These are phyloP conservation scores for Salix arbutifolia DNA, from an alignment of 345 rosid genomes.

Conservation along the genomic window DNA sequence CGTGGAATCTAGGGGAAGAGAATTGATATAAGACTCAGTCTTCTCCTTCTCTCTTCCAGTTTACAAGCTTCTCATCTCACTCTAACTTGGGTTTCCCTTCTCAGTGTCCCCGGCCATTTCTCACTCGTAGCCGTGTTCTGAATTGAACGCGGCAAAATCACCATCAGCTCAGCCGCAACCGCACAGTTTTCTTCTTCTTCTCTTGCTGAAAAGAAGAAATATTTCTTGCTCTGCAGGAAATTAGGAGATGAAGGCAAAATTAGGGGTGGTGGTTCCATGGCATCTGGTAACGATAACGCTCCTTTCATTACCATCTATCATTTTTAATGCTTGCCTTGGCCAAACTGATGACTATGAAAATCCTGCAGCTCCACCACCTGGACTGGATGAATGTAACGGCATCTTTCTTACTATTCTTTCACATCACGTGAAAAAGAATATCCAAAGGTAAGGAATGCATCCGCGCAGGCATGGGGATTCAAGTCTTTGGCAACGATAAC, in stretches of 20 bases:
- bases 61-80: slow-evolving; percentile 19
- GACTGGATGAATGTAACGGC: slow-evolving; percentile 58
- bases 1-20: slow-evolving; percentile 48
- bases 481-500: slow-evolving; percentile 49
- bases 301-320: slow-evolving; percentile 15
- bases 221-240: background rate
- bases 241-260: slow-evolving; percentile 6
- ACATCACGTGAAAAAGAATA: slow-evolving; percentile 47
- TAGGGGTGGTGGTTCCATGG: slow-evolving; percentile 40
- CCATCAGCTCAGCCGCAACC: background rate
- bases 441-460: slow-evolving; percentile 64
- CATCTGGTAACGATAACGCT: slow-evolving; percentile 7
- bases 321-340: slow-evolving; percentile 28
- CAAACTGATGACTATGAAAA: slow-evolving; percentile 37
- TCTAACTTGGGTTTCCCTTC: slow-evolving; percentile 26
- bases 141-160: slow-evolving; percentile 22
- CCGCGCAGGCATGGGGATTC: slow-evolving; percentile 90
- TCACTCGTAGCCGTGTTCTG: slow-evolving; percentile 27
- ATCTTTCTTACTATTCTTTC: slow-evolving; percentile 63
- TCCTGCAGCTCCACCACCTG: slow-evolving; percentile 48
- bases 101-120: slow-evolving; percentile 20
- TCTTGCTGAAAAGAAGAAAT: background rate
- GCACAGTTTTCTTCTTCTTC: background rate
- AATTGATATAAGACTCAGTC: slow-evolving; percentile 28
- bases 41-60: slow-evolving; percentile 9